Conservation (phyloP, 257 asterid species). For the Thymus quinquecostatus region DNA sequence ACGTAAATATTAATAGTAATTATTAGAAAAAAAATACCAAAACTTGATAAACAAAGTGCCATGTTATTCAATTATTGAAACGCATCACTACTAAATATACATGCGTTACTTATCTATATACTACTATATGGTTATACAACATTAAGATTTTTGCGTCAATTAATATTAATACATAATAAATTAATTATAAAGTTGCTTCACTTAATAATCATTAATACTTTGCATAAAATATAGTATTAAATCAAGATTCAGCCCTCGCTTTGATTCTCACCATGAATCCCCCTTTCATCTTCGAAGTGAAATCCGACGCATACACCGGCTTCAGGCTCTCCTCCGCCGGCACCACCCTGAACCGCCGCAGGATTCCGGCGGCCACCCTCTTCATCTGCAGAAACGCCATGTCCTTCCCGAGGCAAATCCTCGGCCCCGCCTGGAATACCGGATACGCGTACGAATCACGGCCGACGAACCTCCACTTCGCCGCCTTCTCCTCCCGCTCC, state of each 20-base stretch:
- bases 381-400: conserved; percentile 45
- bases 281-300: conserved; percentile 43
- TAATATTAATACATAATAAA: no score
- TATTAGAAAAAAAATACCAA: no score
- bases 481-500: conserved; percentile 36
- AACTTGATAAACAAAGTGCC: no score
- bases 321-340: conserved; percentile 30
- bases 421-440: conserved; percentile 44
- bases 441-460: conserved; percentile 47
- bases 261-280: conserved; percentile 39
- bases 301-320: conserved; percentile 26
- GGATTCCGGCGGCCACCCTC: conserved; percentile 36
- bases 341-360: conserved; percentile 39
- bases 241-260: conserved; percentile 3
- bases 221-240: no score
- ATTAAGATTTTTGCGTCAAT: no score
- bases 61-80: no score
- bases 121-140: no score
- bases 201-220: no score
- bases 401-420: conserved; percentile 40
- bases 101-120: no score
- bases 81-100: no score
- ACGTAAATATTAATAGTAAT: no score
- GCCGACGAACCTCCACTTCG: conserved; percentile 51
- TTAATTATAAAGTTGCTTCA: no score